phyloP scores from a whole-genome alignment of 2,329 filamentous ascomycete species.

The Epichloe sp. region DNA sequence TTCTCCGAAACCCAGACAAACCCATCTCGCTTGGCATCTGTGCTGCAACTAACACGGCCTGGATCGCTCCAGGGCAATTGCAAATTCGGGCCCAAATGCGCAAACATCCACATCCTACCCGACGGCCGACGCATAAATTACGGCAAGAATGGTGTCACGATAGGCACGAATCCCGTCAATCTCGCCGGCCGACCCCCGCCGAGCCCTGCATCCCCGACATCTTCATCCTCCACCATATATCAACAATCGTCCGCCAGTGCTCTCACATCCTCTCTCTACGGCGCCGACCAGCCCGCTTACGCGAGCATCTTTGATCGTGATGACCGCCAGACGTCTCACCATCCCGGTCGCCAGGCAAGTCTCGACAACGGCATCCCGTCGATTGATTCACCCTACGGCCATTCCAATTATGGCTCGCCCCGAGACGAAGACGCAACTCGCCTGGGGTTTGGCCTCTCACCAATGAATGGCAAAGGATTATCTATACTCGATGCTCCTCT shows the following conservation, averaged over 20 bases:
- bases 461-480: conserved; percentile 55
- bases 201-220: conserved; percentile 29
- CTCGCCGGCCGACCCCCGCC: conserved; percentile 53
- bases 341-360: conserved; percentile 34
- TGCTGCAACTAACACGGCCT: conserved; percentile 1
- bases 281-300: conserved; percentile 26
- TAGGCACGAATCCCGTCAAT: conserved; percentile 43
- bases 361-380: conserved; percentile 43
- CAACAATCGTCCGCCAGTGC: conserved; percentile 54
- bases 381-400: conserved; percentile 46
- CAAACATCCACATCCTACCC: conserved; percentile 87
- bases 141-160: conserved; percentile 54
- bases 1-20: neutral
- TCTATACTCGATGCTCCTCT: conserved; percentile 88
- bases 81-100: conserved; percentile 97
- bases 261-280: conserved; percentile 46
- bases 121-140: conserved; percentile 88
- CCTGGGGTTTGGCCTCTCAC: conserved; percentile 65
- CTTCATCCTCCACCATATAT: conserved; percentile 9
- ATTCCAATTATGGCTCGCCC: conserved; percentile 68
- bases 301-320: conserved; percentile 27
- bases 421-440: conserved; percentile 49
- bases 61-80: conserved; percentile 64
- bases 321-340: conserved; percentile 22
- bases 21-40: too few species aligned